Percentiles rank a stretch among this genome's conserved stretches.
Evolutionary conservation across 2,329 filamentous ascomycete genomes (phyloP).

Genomic region (Xylariaceae sp.): DNA sequence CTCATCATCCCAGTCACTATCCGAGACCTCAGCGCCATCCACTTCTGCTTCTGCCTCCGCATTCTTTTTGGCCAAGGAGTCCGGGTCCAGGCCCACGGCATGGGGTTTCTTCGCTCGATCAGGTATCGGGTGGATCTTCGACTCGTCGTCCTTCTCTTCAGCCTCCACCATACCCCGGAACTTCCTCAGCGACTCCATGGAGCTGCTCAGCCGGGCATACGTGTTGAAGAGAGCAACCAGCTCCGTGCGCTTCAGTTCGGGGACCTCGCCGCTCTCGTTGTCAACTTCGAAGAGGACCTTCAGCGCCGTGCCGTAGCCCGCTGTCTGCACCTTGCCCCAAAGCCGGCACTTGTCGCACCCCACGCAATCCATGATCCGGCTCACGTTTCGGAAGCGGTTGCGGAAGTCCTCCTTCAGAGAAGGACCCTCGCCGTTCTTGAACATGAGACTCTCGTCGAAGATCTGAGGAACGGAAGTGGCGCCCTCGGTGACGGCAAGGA

Average conservation of each 20-base stretch:
- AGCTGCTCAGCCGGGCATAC: slow-evolving; percentile 79
- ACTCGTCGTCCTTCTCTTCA: slow-evolving; percentile 18
- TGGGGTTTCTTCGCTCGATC: slow-evolving; percentile 42
- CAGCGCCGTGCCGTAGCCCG: slow-evolving; percentile 88
- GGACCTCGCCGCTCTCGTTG: slow-evolving; percentile 56
- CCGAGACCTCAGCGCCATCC: slow-evolving; percentile 4
- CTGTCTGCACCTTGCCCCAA: slow-evolving; percentile 96
- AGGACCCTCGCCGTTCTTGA: slow-evolving; percentile 70
- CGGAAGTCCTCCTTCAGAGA: slow-evolving; percentile 95
- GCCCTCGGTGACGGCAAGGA: slow-evolving; percentile 68
- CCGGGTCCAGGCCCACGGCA: slow-evolving; percentile 28
- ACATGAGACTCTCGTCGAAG: slow-evolving; percentile 95
- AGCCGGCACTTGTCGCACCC: slow-evolving; percentile 97
- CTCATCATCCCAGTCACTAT: slow-evolving; percentile 34
- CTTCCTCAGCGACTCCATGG: slow-evolving; percentile 66
- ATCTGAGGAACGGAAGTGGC: slow-evolving; percentile 72
- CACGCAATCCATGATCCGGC: slow-evolving; percentile 95
- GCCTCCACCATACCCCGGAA: slow-evolving; percentile 57
- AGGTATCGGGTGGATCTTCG: slow-evolving; percentile 18
- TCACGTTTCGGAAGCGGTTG: slow-evolving; percentile 95
- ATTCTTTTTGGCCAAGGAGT: slow-evolving; percentile 8
- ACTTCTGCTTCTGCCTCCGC: slow-evolving; percentile 5
- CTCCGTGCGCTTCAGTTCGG: slow-evolving; percentile 79
- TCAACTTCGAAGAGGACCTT: slow-evolving; percentile 97
- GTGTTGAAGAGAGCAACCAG: slow-evolving; percentile 94